Base-by-base conservation (phyloP, 1,139 yeast species). In the Yarrowia galli region DNA sequence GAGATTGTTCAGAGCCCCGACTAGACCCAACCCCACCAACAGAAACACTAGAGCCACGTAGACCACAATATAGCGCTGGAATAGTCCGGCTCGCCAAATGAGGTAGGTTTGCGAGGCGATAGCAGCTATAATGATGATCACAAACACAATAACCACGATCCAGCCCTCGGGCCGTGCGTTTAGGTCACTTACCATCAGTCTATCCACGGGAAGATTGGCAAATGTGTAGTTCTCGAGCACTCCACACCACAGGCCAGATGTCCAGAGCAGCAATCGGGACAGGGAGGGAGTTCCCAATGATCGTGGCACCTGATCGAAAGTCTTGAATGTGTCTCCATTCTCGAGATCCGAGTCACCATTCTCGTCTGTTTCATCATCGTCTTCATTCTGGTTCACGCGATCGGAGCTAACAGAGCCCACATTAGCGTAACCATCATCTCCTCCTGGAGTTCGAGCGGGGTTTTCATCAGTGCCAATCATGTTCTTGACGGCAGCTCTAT, bases 161-260 rank as follows among this genome's bases (percentile, higher is more conserved):
- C 90, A 76, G 0, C 97, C 92, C 0, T 97, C 97, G 0, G 93
- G 87, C 76, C 89, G 93, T 45, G 84, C 84, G 71, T 83, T 85
- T 48, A 95, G 80, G 75, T 93, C 98, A 10, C 81, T 79, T 2
- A 86, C 73, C 0, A 96, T 89, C 60, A 95, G 80, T 69, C 99
- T 81, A 75, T 95, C 98, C 15, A 93, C 88, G 0, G 98, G 97
- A 22, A 95, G 79, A 70, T 93, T 80, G 74, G 92, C 98, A 78
- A 93, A 92, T 0, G 97, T 92, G 73, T 91, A 84, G 76, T 92
- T 92, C 75, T 93, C 93, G 73, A 92, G 81, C 51, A 91, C 83
- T 0, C 98, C 97, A 2, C 91, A 74, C 97, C 97, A 92, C 74
- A 90, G 89, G 7, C 89, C 81, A 0, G 93, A 89, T 71, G 89